Evolutionary conservation across 2,329 filamentous ascomycete species (phyloP), one percentile per base, ranked within the genome.

Genomic region (Keithomyces neogunnii): DNA sequence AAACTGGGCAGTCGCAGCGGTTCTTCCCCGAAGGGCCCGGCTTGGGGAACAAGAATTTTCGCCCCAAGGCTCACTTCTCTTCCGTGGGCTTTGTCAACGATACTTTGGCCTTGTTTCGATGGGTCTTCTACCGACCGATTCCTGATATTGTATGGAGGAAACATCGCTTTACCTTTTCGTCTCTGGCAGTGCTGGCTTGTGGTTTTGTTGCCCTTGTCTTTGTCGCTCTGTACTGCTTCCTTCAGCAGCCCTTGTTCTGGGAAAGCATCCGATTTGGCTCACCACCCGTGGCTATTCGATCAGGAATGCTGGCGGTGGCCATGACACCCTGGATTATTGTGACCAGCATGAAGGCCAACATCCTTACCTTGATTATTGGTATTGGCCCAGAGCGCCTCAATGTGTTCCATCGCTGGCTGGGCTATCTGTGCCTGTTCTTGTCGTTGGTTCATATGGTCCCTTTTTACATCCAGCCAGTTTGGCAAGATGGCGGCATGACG

Each of bases 261-360:
- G 73, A 86, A 62, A 93, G 88, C 66, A 95, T 96, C 59, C 77
- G 77, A 45, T 92, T 81, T 60, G 92, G 92, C 42, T 95, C 92
- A 1, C 92, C 92, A 31, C 92, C 92, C 0, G 67, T 97, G 51
- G 89, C 91, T 8, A 83, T 96, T 54, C 81, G 92, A 57, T 77
- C 90, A 6, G 92, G 92, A 46, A 96, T 96, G 92, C 81, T 96
- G 51, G 85, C 91, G 10, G 85, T 96, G 11, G 88, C 92, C 10
- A 81, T 96, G 77, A 86, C 93, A 45, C 92, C 92, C 1, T 96
- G 91, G 90, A 92, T 96, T 57, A 74, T 96, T 48, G 89, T 85
- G 19, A 83, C 93, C 9, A 89, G 88, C 63, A 95, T 89, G 77
- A 96, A 96, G 68, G 86, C 89, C 13, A 97, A 96, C 63, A 63